Evolutionary conservation across 495 filamentous ascomycete species (phyloP), one percentile per base, ranked within the genome.

Genomic region (Glutinoglossum americanum): DNA sequence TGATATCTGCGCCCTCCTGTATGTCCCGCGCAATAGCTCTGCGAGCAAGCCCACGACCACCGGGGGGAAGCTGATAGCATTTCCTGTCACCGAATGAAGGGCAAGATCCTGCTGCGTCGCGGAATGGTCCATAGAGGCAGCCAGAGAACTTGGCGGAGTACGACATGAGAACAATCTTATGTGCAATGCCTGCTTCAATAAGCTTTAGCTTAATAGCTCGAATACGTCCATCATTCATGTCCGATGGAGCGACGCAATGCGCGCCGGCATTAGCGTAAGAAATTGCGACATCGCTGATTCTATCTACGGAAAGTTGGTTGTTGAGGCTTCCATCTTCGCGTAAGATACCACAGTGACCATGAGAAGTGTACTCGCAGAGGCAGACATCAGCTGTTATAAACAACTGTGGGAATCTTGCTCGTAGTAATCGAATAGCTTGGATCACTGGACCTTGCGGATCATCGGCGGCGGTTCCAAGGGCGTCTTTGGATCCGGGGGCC

Each of bases 161-260:
- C 15, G 87, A 94, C 90, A 98, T 97, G 25, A 98, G 73, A 55
- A 94, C 80, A 9, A 85, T 79, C 63, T 82, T 83, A 66, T 98
- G 92, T 11, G 86, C 85, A 63, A 97, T 80, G 57, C 89, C 89
- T 28, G 82, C 79, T 67, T 95, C 87, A 55, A 95, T 95, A 59
- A 98, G 71, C 70, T 94, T 95, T 35, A 94, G 76, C 71, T 98
- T 98, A 66, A 97, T 98, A 57, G 89, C 90, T 51, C 88, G 82
- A 59, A 98, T 87, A 59, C 92, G 84, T 45, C 92, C 92, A 65
- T 98, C 92, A 66, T 98, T 98, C 92, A 98, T 98, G 69, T 98
- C 92, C 17, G 85, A 92, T 0, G 92, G 92, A 0, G 92, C 92
- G 35, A 98, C 89, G 68, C 89, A 97, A 67, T 98, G 92, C 1